Conservation (phyloP, 2,329 filamentous ascomycete genomes). For the Hymenoscyphus fraxineus region DNA sequence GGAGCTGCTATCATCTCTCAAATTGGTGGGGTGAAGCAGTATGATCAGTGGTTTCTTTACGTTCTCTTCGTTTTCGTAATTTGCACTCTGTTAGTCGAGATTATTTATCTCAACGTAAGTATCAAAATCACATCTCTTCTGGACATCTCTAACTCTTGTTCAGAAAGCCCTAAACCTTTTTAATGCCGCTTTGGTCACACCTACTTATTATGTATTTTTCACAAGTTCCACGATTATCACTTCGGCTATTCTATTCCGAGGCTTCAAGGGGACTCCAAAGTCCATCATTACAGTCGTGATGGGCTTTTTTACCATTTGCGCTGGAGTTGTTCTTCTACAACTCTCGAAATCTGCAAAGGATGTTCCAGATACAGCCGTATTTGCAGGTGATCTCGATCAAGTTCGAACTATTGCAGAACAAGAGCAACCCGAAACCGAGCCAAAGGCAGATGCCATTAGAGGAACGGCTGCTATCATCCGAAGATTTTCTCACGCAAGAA, state of each 20-base stretch:
- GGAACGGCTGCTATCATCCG: slow-evolving; percentile 85
- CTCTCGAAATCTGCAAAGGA: slow-evolving; percentile 98
- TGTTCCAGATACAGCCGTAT: slow-evolving; percentile 88
- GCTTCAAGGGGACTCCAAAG: slow-evolving; percentile 80
- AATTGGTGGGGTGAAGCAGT: slow-evolving; percentile 76
- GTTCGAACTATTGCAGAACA: slow-evolving; percentile 93
- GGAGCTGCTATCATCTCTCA: slow-evolving; percentile 89
- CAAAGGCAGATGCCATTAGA: slow-evolving; percentile 92
- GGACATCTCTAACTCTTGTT: slow-evolving; percentile 13
- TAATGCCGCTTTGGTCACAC: slow-evolving; percentile 94
- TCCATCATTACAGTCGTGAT: slow-evolving; percentile 86
- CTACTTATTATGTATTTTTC: slow-evolving; percentile 98
- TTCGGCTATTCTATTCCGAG: slow-evolving; percentile 85
- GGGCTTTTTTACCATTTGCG: slow-evolving; percentile 90
- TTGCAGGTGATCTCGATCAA: slow-evolving; percentile 89
- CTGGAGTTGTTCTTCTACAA: slow-evolving; percentile 86
- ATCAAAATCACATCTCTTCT: neutral
- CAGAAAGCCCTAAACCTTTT: slow-evolving; percentile 98
- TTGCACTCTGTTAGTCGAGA: slow-evolving; percentile 83
- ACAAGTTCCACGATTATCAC: slow-evolving; percentile 94
- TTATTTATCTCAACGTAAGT: slow-evolving; percentile 91
- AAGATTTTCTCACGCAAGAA: slow-evolving; percentile 70
- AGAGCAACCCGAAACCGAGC: slow-evolving; percentile 92
- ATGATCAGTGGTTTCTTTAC: slow-evolving; percentile 97
- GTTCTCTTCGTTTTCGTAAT: slow-evolving; percentile 88